Conservation (phyloP, 164 flowering plant species). For the Saururus chinensis region DNA sequence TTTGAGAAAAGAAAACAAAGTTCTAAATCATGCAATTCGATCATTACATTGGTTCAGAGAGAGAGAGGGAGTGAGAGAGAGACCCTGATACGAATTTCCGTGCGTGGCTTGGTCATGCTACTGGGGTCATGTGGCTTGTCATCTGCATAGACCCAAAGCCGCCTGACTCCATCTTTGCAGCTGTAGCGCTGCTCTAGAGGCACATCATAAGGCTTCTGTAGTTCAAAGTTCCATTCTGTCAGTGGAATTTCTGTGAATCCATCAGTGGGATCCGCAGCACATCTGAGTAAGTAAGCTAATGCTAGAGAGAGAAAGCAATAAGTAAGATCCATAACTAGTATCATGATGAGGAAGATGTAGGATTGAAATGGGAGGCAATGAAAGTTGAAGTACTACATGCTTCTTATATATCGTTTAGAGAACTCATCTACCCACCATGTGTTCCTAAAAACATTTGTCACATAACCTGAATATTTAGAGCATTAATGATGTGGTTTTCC, state of each 20-base stretch:
- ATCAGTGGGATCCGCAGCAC: constrained; percentile 3
- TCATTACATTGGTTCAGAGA: too few species aligned
- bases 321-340: neutral
- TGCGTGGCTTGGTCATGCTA: constrained; percentile 23
- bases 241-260: constrained; percentile 9
- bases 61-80: too few species aligned
- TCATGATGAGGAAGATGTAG: too few species aligned
- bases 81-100: constrained; percentile 16
- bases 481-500: too few species aligned
- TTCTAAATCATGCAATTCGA: too few species aligned
- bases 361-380: too few species aligned
- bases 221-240: constrained; percentile 6
- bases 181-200: constrained; percentile 11
- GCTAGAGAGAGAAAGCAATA: neutral
- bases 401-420: too few species aligned
- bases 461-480: too few species aligned
- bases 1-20: too few species aligned
- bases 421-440: too few species aligned
- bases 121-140: constrained; percentile 18
- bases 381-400: too few species aligned
- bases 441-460: too few species aligned
- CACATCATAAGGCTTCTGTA: constrained; percentile 13
- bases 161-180: constrained; percentile 18
- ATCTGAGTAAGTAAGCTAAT: neutral
- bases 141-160: constrained; percentile 23